Evolutionary conservation across 768 basidiomycete species (phyloP).

Genomic region (Suillus bovinus): DNA sequence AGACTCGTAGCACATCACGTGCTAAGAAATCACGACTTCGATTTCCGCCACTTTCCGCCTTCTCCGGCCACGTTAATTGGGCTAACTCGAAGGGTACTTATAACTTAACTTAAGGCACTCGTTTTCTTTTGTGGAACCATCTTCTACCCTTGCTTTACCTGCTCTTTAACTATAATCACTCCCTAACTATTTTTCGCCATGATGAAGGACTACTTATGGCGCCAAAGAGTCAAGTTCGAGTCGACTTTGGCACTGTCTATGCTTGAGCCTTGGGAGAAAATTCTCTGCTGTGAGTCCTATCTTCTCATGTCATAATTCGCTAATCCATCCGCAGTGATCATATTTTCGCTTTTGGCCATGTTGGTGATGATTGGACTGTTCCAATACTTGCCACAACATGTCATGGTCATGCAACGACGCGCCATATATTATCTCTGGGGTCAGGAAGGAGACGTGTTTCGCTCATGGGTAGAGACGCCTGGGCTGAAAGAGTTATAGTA

Average conservation of each 20-base stretch:
- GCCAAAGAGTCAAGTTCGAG: conserved; percentile 41
- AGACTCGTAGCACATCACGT: background rate
- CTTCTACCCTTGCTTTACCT: background rate
- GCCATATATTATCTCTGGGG: conserved; percentile 68
- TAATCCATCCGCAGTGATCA: conserved; percentile 38
- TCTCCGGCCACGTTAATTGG: background rate
- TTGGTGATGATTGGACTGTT: conserved; percentile 52
- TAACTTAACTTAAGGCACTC: background rate
- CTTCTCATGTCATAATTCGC: background rate
- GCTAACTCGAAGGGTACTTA: conserved; percentile 5
- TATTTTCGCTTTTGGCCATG: conserved; percentile 41
- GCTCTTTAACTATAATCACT: background rate
- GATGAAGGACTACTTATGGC: conserved; percentile 32
- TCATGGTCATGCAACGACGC: conserved; percentile 53
- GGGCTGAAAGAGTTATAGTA: conserved; percentile 31
- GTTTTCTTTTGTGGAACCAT: background rate
- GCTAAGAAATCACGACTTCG: conserved; percentile 10
- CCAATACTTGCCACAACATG: conserved; percentile 61
- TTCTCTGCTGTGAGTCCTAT: conserved; percentile 50
- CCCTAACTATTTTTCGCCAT: conserved; percentile 21
- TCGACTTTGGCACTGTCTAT: conserved; percentile 59
- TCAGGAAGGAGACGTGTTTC: conserved; percentile 40
- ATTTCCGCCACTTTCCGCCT: conserved; percentile 8
- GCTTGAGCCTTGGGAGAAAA: conserved; percentile 73
- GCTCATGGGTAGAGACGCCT: conserved; percentile 29